Conservation (phyloP, 495 filamentous ascomycete species). For the Talaromyces nanjingensis region DNA sequence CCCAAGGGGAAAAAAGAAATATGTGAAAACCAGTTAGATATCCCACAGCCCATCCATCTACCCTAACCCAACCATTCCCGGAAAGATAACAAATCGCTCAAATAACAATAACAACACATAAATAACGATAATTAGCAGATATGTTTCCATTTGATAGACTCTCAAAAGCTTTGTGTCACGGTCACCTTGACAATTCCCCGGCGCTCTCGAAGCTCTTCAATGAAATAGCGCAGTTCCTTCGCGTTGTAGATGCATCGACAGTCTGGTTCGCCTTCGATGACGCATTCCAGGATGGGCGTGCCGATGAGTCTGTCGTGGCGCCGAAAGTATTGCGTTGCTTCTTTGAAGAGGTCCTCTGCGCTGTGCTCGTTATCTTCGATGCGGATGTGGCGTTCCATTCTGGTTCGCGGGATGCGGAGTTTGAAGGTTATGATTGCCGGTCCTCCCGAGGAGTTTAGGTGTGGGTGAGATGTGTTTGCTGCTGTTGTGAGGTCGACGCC, state of each 20-base stretch:
- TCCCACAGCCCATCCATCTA: neutral
- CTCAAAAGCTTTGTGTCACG: conserved; percentile 3
- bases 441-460: neutral
- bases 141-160: neutral
- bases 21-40: neutral
- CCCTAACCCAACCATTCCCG: neutral
- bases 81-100: neutral
- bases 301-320: conserved; percentile 1
- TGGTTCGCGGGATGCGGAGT: neutral
- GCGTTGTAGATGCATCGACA: conserved; percentile 8
- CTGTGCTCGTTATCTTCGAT: neutral
- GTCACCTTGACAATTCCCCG: conserved; percentile 1
- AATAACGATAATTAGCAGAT: neutral
- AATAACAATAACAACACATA: neutral
- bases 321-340: conserved; percentile 4
- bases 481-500: conserved; percentile 1
- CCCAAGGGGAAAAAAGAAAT: neutral
- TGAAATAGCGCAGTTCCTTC: conserved; percentile 2
- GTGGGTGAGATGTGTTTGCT: neutral
- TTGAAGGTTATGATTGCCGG: neutral
- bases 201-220: conserved; percentile 3
- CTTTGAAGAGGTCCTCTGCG: neutral
- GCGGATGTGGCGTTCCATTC: conserved; percentile 3
- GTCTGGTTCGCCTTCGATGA: conserved; percentile 3
- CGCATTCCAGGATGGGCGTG: conserved; percentile 1